Percentiles rank a stretch among this genome's conserved stretches.
These are phyloP conservation scores for Teratosphaeria nubilosa DNA, from an alignment of 2,329 filamentous ascomycete genomes.

Conservation along the genomic window DNA sequence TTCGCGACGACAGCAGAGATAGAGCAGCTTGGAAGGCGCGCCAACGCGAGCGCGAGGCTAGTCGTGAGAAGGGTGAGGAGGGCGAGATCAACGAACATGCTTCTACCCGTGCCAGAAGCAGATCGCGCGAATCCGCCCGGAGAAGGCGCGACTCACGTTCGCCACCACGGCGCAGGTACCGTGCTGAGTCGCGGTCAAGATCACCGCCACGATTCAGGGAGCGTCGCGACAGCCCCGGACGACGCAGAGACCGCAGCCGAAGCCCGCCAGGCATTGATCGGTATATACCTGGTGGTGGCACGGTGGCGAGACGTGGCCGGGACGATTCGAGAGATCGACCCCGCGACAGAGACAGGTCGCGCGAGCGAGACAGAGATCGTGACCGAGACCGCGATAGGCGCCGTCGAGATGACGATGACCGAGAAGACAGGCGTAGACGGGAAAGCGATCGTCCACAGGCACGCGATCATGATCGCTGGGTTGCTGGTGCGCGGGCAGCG, in stretches of 20 bases:
- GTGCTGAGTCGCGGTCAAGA: constrained; percentile 11
- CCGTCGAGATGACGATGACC: constrained; percentile 18
- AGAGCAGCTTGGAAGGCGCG: constrained; percentile 23
- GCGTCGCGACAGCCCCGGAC: constrained; percentile 2
- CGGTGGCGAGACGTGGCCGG: constrained; percentile 3
- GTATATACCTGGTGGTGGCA: constrained; percentile 28
- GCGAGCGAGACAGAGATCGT: constrained; percentile 9
- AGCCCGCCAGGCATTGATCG: constrained; percentile 28
- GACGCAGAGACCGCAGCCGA: constrained; percentile 18
- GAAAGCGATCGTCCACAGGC: background rate
- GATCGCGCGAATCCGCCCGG: constrained; percentile 9
- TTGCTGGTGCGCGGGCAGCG: constrained; percentile 2
- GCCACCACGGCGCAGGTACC: constrained; percentile 10
- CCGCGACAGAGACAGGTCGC: constrained; percentile 18
- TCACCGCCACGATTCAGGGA: constrained; percentile 10
- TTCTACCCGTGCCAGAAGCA: constrained; percentile 5
- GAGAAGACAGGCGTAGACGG: constrained; percentile 1
- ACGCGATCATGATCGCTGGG: constrained; percentile 8
- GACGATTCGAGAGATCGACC: constrained; percentile 9
- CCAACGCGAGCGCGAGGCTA: constrained; percentile 15
- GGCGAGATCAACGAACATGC: constrained; percentile 21
- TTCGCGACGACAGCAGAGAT: constrained; percentile 23
- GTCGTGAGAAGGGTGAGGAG: constrained; percentile 20
- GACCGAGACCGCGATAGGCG: constrained; percentile 19
- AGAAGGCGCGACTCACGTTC: constrained; percentile 17